These are phyloP conservation scores for Trichophyton simii DNA, from an alignment of 2,329 filamentous ascomycete genomes.

Conservation along the genomic window DNA sequence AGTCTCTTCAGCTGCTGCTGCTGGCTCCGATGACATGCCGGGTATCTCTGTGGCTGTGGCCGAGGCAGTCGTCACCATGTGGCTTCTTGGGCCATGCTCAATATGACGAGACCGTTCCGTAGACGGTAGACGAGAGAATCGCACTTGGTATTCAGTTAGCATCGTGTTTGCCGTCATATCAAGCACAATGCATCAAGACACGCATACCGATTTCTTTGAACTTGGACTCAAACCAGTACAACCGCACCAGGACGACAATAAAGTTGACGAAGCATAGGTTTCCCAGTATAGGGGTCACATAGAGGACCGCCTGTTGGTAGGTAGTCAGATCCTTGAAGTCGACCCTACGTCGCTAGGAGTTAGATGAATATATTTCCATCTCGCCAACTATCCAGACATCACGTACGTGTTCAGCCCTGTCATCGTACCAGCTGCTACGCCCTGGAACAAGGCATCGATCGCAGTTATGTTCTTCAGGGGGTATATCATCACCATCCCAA, in stretches of 20 bases:
- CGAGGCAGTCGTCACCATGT: background rate
- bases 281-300: slow-evolving; percentile 38
- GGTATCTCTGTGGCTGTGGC: background rate
- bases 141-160: slow-evolving; percentile 1
- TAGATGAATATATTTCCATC: background rate
- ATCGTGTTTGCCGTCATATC: background rate
- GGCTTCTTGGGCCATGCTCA: background rate
- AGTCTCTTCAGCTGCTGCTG: background rate
- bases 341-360: slow-evolving; percentile 25
- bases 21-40: slow-evolving; percentile 3
- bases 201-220: slow-evolving; percentile 28
- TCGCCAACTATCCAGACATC: background rate
- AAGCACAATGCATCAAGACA: background rate
- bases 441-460: slow-evolving; percentile 41
- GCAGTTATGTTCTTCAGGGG: slow-evolving; percentile 31
- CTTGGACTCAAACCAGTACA: slow-evolving; percentile 39
- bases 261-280: slow-evolving; percentile 42
- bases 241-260: slow-evolving; percentile 36
- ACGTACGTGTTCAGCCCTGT: slow-evolving; percentile 41
- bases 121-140: slow-evolving; percentile 6
- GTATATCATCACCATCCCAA: slow-evolving; percentile 27
- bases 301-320: slow-evolving; percentile 43
- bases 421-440: slow-evolving; percentile 38
- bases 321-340: slow-evolving; percentile 40
- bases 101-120: slow-evolving; percentile 8